These are phyloP conservation scores for Tanacetum coccineum DNA, from an alignment of 129 eudicot species.

Conservation along the genomic window DNA sequence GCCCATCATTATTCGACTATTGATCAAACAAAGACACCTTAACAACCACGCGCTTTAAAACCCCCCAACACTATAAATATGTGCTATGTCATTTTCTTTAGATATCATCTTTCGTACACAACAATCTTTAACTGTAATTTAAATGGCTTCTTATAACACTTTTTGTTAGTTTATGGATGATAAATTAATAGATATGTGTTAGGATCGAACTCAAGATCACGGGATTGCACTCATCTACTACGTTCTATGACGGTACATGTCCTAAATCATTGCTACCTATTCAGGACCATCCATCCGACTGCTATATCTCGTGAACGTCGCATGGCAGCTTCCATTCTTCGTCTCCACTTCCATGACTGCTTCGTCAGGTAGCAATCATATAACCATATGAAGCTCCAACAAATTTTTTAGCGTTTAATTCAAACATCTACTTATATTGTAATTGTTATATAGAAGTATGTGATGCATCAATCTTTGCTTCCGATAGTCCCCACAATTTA, in stretches of 20 bases:
- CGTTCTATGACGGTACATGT: not conserved
- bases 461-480: constrained; percentile 7
- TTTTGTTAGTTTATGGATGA: too few species aligned
- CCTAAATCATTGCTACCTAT: constrained; percentile 2
- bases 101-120: too few species aligned
- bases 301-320: constrained; percentile 17
- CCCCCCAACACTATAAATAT: not conserved
- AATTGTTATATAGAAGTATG: not conserved
- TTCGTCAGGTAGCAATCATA: not conserved
- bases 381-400: not conserved
- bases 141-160: constrained; percentile 17
- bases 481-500: not conserved
- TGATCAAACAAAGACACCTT: too few species aligned
- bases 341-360: constrained; percentile 11
- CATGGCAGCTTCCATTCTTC: not conserved
- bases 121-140: not conserved
- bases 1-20: too few species aligned
- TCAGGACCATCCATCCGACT: constrained; percentile 7
- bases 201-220: too few species aligned
- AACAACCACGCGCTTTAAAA: too few species aligned
- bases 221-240: too few species aligned
- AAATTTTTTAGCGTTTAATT: too few species aligned
- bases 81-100: not conserved
- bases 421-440: too few species aligned
- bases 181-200: too few species aligned